Evolutionary conservation across 2,329 filamentous ascomycete genomes (phyloP), one percentile per base, ranked within the genome.

Genomic region (Macrophomina phaseolina): DNA sequence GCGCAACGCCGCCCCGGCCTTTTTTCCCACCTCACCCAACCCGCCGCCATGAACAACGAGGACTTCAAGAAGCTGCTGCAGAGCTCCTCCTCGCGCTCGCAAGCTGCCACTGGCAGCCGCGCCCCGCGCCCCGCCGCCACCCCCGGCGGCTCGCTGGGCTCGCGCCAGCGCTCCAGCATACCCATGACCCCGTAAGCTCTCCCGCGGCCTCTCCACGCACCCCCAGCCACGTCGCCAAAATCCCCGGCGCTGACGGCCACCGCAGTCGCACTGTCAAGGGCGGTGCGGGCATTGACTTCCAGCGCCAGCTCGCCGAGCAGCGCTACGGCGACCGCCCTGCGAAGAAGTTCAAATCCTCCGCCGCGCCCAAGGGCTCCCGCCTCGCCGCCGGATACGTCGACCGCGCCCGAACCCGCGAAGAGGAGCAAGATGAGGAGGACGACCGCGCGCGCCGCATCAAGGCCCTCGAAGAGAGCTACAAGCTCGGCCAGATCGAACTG

Each of bases 101-200:
- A 81, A 67, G 71, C 77, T 69, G 79, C 75, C 69, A 64, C 67
- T 36, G 58, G 67, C 46, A 49, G 30, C 40, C 40, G 42, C 52
- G 49, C 56, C n/a, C 51, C 65, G 16, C 64, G 65, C 16, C 67
- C 75, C 0, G 75, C 71, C 23, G 68, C 74, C 56, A 74, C 69
- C 67, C 79, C 71, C 16, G 77, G 71, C 68, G 80, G 84, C 58
- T 80, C 87, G 4, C 84, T 97, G 66, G 93, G 93, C 28, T 95
- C 92, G 67, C 87, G 91, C 73, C 89, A 91, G 79, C 88, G 89
- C 71, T 87, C 91, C 40, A 94, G 87, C 78, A 94, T 97, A 69
- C 93, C 93, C 66, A 97, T 97, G 94, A 97, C 94, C 56, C 94
- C 94, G 90, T 93, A 85, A 73, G 89, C 45, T 83, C 53, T 16